phyloP scores from a whole-genome alignment of 1,284 basidiomycete species.

The Rhodofomes roseus region DNA sequence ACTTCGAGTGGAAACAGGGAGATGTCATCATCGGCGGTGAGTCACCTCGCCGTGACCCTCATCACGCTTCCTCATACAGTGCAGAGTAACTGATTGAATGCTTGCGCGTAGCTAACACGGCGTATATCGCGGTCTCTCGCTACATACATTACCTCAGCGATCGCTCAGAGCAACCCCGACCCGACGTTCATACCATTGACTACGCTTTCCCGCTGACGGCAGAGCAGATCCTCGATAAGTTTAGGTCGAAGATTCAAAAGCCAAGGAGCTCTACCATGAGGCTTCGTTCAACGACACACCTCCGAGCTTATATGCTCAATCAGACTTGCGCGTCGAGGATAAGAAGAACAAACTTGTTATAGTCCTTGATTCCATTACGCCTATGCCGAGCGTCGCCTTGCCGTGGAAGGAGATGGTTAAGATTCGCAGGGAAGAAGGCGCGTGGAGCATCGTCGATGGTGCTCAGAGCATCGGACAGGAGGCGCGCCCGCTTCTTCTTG shows the following conservation, averaged over 20 bases:
- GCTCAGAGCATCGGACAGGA: conserved; percentile 76
- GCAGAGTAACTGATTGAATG: background rate
- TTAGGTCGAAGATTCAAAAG: conserved; percentile 37
- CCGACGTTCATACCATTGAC: conserved; percentile 11
- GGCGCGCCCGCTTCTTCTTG: conserved; percentile 5
- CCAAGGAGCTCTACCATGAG: background rate
- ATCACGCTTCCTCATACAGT: too few species aligned
- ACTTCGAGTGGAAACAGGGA: conserved; percentile 50
- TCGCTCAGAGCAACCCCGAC: conserved; percentile 20
- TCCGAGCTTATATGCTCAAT: background rate
- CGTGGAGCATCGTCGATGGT: conserved; percentile 74
- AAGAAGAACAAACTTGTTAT: conserved; percentile 53
- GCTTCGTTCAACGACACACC: background rate
- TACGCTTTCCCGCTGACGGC: conserved; percentile 54
- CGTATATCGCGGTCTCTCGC: conserved; percentile 59
- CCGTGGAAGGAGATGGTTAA: conserved; percentile 80
- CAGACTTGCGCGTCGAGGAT: too few species aligned
- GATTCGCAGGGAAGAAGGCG: conserved; percentile 64
- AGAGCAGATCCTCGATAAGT: conserved; percentile 51
- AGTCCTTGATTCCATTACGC: conserved; percentile 76
- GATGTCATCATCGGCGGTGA: conserved; percentile 47
- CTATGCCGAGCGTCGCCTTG: conserved; percentile 64
- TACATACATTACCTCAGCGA: conserved; percentile 65
- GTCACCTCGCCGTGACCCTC: too few species aligned
- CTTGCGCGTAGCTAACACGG: conserved; percentile 27